Percentiles rank a stretch among this genome's conserved stretches.
Conservation (phyloP, 495 filamentous ascomycete genomes). For the Hypoxylon rickii region DNA sequence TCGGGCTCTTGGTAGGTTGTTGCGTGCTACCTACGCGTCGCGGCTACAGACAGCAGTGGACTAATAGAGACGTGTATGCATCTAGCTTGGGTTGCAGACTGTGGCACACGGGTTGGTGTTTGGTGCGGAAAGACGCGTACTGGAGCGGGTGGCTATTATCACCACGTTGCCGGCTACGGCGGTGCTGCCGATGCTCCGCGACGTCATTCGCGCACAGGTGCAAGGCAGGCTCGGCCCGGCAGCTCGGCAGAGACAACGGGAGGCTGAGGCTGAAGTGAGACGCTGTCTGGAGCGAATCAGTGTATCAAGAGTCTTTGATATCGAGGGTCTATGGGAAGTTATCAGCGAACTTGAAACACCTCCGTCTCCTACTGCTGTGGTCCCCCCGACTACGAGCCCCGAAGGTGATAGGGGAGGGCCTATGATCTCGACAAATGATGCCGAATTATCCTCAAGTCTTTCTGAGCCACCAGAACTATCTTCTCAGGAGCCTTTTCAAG, state of each 20-base stretch:
- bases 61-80: neutral
- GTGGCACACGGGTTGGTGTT: constrained; percentile 35
- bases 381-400: neutral
- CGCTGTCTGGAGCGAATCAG: constrained; percentile 54
- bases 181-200: constrained; percentile 41
- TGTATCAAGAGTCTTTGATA: constrained; percentile 63
- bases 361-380: neutral
- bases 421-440: too few relatives aligned
- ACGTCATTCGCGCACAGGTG: constrained; percentile 38
- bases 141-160: constrained; percentile 38
- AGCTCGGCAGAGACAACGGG: constrained; percentile 12
- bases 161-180: constrained; percentile 40
- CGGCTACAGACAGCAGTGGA: neutral
- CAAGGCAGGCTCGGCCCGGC: constrained; percentile 14
- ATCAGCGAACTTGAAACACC: constrained; percentile 48
- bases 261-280: constrained; percentile 22
- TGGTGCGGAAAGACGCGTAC: neutral
- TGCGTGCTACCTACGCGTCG: neutral
- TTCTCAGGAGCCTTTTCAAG: neutral
- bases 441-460: neutral
- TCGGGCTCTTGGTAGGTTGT: constrained; percentile 45
- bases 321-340: constrained; percentile 62
- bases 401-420: too few relatives aligned
- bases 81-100: constrained; percentile 46
- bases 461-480: neutral